A percentile compares a stretch with the other conserved stretches of the same genome.
Evolutionary conservation across 345 rosid species (phyloP).

Genomic region (Gossypium mustelinum): DNA sequence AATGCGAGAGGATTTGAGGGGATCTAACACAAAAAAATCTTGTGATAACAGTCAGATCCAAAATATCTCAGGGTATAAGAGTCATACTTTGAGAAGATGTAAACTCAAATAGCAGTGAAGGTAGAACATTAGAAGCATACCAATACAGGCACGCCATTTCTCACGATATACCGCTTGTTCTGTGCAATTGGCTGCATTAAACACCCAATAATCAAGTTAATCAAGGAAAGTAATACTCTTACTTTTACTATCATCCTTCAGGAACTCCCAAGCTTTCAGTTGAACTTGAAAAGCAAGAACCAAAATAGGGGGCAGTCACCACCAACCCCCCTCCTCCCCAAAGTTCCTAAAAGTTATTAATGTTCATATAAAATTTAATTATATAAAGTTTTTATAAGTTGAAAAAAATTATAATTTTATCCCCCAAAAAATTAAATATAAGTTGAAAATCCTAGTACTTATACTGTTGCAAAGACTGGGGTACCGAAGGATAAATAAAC

Average conservation of each 20-base stretch:
- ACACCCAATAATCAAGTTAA: conserved; percentile 13
- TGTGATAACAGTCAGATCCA: conserved; percentile 5
- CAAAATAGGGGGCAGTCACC: background rate
- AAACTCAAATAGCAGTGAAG: conserved; percentile 15
- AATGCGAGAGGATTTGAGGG: conserved; percentile 74
- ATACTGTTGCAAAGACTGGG: background rate
- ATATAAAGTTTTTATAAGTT: background rate
- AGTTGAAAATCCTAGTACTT: background rate
- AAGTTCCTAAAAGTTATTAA: background rate
- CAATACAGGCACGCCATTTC: conserved; percentile 73
- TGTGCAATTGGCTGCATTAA: conserved; percentile 75
- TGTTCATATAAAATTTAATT: too few relatives aligned
- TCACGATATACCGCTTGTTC: conserved; percentile 68
- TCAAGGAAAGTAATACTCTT: background rate
- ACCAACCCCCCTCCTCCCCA: too few relatives aligned
- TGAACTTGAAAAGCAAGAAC: background rate
- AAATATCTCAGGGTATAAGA: conserved; percentile 5
- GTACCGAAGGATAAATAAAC: background rate
- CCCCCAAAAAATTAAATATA: too few relatives aligned
- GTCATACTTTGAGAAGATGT: background rate
- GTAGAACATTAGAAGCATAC: conserved; percentile 37
- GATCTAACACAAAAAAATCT: conserved; percentile 41
- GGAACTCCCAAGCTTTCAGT: background rate
- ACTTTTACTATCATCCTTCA: background rate
- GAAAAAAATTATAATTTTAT: too few relatives aligned